Evolutionary conservation across 2,329 filamentous ascomycete species (phyloP).

Genomic region (Aspergillus sp.): DNA sequence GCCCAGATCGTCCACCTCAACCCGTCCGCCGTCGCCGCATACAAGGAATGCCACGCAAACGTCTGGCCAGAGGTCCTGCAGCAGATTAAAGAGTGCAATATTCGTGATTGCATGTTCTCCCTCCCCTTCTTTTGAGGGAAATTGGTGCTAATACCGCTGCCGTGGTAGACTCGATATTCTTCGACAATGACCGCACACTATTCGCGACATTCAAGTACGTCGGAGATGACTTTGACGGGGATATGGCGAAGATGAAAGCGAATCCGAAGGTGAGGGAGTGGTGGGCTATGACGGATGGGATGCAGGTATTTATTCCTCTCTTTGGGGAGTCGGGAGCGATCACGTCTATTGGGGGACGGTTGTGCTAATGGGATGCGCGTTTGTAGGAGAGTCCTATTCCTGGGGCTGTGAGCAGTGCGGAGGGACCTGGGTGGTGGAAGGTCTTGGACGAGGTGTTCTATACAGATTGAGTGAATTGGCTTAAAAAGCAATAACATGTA

Average conservation of each 20-base stretch:
- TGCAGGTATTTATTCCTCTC: slow-evolving; percentile 53
- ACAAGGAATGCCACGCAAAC: slow-evolving; percentile 70
- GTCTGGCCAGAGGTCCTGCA: slow-evolving; percentile 77
- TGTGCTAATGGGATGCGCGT: neutral
- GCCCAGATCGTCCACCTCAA: slow-evolving; percentile 73
- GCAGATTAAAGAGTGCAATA: slow-evolving; percentile 74
- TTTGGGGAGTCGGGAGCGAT: no score
- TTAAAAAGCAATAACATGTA: neutral
- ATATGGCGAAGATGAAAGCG: slow-evolving; percentile 74
- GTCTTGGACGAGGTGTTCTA: slow-evolving; percentile 36
- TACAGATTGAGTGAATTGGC: slow-evolving; percentile 20
- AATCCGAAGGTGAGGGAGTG: slow-evolving; percentile 73
- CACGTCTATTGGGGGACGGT: no score
- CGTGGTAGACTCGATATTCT: slow-evolving; percentile 66
- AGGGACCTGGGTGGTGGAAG: slow-evolving; percentile 39
- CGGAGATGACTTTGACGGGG: slow-evolving; percentile 68
- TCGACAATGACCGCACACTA: slow-evolving; percentile 66
- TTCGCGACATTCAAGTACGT: slow-evolving; percentile 78
- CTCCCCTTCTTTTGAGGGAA: neutral
- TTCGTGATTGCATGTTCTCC: slow-evolving; percentile 63
- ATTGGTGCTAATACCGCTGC: neutral
- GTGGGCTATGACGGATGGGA: slow-evolving; percentile 78
- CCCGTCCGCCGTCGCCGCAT: slow-evolving; percentile 64
- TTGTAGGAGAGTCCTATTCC: slow-evolving; percentile 32
- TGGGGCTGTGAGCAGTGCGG: slow-evolving; percentile 32